phyloP scores from a whole-genome alignment of 805 yeast genomes.

The Candida palmyrensis region DNA sequence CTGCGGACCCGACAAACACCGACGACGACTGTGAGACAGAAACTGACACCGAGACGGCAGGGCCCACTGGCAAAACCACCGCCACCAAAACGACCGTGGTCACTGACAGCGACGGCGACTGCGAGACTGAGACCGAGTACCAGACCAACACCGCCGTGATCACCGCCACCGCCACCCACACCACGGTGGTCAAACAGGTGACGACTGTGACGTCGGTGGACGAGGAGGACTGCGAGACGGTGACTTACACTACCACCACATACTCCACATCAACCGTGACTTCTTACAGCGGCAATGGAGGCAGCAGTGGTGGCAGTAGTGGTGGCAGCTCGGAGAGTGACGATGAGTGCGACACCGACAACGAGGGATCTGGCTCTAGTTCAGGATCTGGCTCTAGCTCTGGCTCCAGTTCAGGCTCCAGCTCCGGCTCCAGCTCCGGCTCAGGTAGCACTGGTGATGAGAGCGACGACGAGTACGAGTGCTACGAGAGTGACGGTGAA shows the following conservation, averaged over 20 bases:
- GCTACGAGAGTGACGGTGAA: too few species aligned
- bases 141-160: not conserved
- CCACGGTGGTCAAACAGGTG: not conserved
- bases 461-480: not conserved
- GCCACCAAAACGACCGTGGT: slow-evolving; percentile 1
- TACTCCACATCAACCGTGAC: not conserved
- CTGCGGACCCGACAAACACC: not conserved
- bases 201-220: slow-evolving; percentile 1
- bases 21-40: slow-evolving; percentile 9
- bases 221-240: not conserved
- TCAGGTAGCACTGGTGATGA: not conserved
- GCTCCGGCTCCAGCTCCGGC: too few species aligned
- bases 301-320: not conserved
- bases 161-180: too few species aligned
- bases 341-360: not conserved
- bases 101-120: slow-evolving; percentile 1
- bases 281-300: not conserved
- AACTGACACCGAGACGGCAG: slow-evolving; percentile 4
- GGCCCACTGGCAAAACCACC: slow-evolving; percentile 1
- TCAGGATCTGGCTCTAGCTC: too few species aligned
- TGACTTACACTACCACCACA: slow-evolving; percentile 1
- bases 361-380: slow-evolving; percentile 1
- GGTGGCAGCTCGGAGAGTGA: not conserved
- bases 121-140: slow-evolving; percentile 2
- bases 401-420: too few species aligned